phyloP scores from a whole-genome alignment of 768 basidiomycete species.

The Rhodotorula diobovata region DNA sequence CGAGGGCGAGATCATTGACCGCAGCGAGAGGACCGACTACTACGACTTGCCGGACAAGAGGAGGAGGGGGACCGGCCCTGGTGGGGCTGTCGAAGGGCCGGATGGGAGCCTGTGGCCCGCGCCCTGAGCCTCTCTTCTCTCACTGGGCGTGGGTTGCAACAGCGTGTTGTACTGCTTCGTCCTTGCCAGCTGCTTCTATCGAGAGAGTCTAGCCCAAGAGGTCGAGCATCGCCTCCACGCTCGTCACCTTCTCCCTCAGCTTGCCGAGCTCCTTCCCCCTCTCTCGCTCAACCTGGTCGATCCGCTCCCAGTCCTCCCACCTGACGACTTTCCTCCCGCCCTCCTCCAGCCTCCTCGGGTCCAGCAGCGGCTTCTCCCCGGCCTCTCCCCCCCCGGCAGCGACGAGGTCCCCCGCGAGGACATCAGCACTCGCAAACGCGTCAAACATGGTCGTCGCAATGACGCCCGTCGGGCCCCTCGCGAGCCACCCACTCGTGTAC shows the following conservation, averaged over 20 bases:
- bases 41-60: slow-evolving; percentile 21
- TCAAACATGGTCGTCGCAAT: slow-evolving; percentile 89
- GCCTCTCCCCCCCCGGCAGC: slow-evolving; percentile 15
- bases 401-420: slow-evolving; percentile 61
- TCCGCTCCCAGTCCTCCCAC: slow-evolving; percentile 68
- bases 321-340: slow-evolving; percentile 53
- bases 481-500: slow-evolving; percentile 94
- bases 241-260: slow-evolving; percentile 50
- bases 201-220: neutral
- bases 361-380: slow-evolving; percentile 11
- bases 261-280: slow-evolving; percentile 53
- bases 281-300: slow-evolving; percentile 67
- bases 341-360: slow-evolving; percentile 48
- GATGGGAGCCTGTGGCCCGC: slow-evolving; percentile 38
- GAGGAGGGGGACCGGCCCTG: slow-evolving; percentile 12
- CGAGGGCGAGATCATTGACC: slow-evolving; percentile 37
- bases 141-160: neutral
- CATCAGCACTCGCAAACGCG: slow-evolving; percentile 72
- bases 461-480: slow-evolving; percentile 83
- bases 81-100: slow-evolving; percentile 2
- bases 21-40: slow-evolving; percentile 36
- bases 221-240: slow-evolving; percentile 49
- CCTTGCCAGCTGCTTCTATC: no score
- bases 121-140: neutral
- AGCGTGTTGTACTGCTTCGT: neutral